Conservation (phyloP, 2,329 filamentous ascomycete genomes). For the Beauveria brongniartii region DNA sequence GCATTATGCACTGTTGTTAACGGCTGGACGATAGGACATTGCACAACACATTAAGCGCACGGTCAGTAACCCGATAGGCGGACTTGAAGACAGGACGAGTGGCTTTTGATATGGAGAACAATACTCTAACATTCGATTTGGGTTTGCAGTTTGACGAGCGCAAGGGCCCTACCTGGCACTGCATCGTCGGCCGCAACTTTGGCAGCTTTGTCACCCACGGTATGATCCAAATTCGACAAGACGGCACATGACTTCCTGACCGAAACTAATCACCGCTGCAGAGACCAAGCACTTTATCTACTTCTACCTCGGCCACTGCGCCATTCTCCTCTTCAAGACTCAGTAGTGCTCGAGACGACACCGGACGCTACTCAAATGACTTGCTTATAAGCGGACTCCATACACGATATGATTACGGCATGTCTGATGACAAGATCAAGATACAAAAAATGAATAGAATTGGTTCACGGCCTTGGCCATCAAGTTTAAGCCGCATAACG, state of each 20-base stretch:
- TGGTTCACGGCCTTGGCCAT: neutral
- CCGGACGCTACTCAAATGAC: neutral
- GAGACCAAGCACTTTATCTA: constrained; percentile 99
- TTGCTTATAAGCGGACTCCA: neutral
- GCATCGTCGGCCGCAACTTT: constrained; percentile 97
- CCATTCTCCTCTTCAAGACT: constrained; percentile 97
- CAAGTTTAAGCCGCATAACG: neutral
- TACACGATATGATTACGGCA: neutral
- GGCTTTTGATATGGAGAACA: neutral
- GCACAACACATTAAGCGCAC: constrained; percentile 94
- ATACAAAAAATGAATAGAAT: constrained; percentile 6
- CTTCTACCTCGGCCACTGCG: constrained; percentile 98
- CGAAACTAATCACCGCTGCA: constrained; percentile 29
- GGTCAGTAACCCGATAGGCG: constrained; percentile 38
- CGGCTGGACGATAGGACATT: constrained; percentile 62
- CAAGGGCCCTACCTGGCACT: constrained; percentile 98
- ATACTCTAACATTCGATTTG: neutral
- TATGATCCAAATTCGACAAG: constrained; percentile 33
- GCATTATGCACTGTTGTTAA: constrained; percentile 12
- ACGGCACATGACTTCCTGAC: neutral
- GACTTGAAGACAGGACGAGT: neutral
- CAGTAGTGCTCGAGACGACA: constrained; percentile 51
- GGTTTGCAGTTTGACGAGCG: constrained; percentile 79
- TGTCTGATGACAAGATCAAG: neutral
- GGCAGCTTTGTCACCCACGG: constrained; percentile 98